These are phyloP conservation scores for Alternaria brassicae DNA, from an alignment of 2,329 filamentous ascomycete species.

Conservation along the genomic window DNA sequence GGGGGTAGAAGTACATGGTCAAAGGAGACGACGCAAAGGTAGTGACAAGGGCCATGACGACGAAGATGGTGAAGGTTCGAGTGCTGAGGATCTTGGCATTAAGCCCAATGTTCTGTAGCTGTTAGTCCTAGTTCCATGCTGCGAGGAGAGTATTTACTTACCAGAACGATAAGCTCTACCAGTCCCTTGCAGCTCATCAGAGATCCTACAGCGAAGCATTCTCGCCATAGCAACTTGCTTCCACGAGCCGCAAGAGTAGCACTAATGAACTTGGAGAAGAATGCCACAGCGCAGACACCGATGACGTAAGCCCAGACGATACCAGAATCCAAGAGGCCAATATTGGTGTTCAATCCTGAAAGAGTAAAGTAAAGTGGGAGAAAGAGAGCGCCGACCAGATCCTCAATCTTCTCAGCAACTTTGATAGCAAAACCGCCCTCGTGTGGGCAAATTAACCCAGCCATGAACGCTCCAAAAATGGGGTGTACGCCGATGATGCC, in stretches of 20 bases:
- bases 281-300: conserved; percentile 81
- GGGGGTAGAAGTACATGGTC: conserved; percentile 75
- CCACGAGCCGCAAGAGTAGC: conserved; percentile 78
- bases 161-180: conserved; percentile 92
- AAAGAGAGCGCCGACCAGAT: conserved; percentile 83
- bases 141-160: conserved; percentile 54
- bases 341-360: conserved; percentile 85
- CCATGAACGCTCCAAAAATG: conserved; percentile 91
- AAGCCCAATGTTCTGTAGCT: conserved; percentile 74
- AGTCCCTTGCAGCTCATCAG: conserved; percentile 97
- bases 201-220: conserved; percentile 84
- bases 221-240: conserved; percentile 85
- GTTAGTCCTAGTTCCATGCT: conserved; percentile 19
- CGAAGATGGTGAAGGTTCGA: conserved; percentile 89
- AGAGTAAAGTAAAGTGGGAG: conserved; percentile 92
- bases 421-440: conserved; percentile 91
- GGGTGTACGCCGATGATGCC: conserved; percentile 90
- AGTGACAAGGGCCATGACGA: conserved; percentile 89
- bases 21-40: conserved; percentile 85
- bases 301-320: conserved; percentile 90
- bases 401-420: conserved; percentile 91
- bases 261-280: conserved; percentile 83
- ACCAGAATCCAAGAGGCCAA: conserved; percentile 81
- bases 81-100: conserved; percentile 82
- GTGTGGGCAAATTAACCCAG: conserved; percentile 88